Evolutionary conservation across 2,329 filamentous ascomycete genomes (phyloP), one percentile per base, ranked within the genome.

Genomic region (Sporothrix phasma): DNA sequence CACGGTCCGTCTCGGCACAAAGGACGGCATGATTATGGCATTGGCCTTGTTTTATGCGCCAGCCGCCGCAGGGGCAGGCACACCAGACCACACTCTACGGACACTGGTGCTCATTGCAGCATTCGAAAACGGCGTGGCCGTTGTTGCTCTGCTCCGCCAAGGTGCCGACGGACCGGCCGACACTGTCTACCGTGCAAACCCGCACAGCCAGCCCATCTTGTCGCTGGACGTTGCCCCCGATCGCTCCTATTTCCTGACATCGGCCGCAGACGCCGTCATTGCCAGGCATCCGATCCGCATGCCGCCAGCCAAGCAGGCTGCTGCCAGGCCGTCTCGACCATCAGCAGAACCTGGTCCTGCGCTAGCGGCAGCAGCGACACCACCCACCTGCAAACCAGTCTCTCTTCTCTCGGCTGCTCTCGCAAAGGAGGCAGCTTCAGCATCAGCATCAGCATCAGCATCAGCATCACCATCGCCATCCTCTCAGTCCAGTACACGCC

Each of bases 11-110:
- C 72, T 80, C 37, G 74, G 75, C 26, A 75, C 75, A 51, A 81
- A 81, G 69, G 80, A 81, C 71, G 90, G 90, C 63, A 97, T 97
- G 92, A 85, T 91, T 45, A 97, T 97, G 94, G 86, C 89, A 5
- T 76, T 97, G 19, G 77, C 80, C 8, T 74, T 93, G 3, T 80
- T 88, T 65, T 76, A 82, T 66, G 26, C 39, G 15, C 39, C 54
- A 2, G 53, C 13, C 1, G 10, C 43, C 1, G 10, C 43, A 10
- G 74, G 4, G 68, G 76, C 43, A 10, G 74, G 4, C 68, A 76
- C 41, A 75, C 73, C 15, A 73, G 74, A 24, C 22, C 46, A 31
- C n/a, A 37, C 29, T 3, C 51, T 10, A 31, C 13, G n/a, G 15
- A 29, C 46, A 1, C 56, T 67, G 19, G 76, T 93, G 1, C 83